A percentile compares a stretch with the other conserved stretches of the same genome.
Evolutionary conservation across 768 basidiomycete genomes (phyloP).

Genomic region (Russula ochroleuca): DNA sequence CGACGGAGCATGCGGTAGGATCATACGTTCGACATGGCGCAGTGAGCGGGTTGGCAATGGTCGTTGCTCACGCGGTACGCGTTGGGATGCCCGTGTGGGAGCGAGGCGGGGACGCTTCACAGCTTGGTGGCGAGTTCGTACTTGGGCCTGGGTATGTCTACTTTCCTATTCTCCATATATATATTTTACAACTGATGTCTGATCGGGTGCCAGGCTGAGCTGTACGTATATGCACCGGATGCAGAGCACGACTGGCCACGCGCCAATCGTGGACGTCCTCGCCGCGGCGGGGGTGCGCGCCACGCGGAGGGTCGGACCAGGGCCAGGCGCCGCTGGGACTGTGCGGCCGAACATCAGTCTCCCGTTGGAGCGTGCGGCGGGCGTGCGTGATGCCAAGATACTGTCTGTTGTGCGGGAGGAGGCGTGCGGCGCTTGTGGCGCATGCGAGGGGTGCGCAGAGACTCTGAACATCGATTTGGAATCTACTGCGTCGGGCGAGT

Average conservation of each 20-base stretch:
- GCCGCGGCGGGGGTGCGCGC: conserved; percentile 50
- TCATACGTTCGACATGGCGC: conserved; percentile 63
- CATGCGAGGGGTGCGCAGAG: conserved; percentile 16
- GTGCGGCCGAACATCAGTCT: conserved; percentile 3
- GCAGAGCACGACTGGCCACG: conserved; percentile 69
- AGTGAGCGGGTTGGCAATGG: conserved; percentile 67
- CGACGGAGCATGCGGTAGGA: conserved; percentile 33
- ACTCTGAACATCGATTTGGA: conserved; percentile 21
- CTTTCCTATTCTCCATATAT: too few species aligned
- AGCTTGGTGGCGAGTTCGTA: conserved; percentile 89
- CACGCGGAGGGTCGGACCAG: not conserved
- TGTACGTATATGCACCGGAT: conserved; percentile 83
- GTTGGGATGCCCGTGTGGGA: conserved; percentile 81
- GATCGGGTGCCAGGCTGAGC: conserved; percentile 42
- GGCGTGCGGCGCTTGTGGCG: conserved; percentile 12
- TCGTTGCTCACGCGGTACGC: conserved; percentile 63
- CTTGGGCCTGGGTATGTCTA: conserved; percentile 53
- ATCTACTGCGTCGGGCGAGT: conserved; percentile 26
- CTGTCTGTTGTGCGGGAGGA: conserved; percentile 28
- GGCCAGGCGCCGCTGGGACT: not conserved
- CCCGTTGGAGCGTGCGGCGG: conserved; percentile 11
- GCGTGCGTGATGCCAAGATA: conserved; percentile 21
- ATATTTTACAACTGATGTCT: not conserved
- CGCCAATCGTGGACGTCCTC: conserved; percentile 65
- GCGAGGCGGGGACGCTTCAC: conserved; percentile 67